Evolutionary conservation across 2,329 filamentous ascomycete species (phyloP), one percentile per base, ranked within the genome.

Genomic region (Chaetothyriales sp.): DNA sequence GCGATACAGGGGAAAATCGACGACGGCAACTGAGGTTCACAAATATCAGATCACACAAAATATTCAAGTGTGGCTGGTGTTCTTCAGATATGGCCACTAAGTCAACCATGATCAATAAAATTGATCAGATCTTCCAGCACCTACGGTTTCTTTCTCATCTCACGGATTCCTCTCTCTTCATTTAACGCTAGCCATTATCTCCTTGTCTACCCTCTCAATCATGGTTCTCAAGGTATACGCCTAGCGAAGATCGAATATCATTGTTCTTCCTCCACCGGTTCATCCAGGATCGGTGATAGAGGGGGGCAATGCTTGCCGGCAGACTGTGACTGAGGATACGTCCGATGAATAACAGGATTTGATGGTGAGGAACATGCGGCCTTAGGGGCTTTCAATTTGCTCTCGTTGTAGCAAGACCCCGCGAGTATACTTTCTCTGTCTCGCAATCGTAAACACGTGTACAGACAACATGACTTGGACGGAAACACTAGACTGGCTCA

Each of bases 201-300:
- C 85, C 86, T 82, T 82, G 80, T 83, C 77, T 79, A 82, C n/a
- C 80, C 84, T 56, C 63, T 64, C 58, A 57, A 63, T 58, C 62
- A 70, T 74, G 65, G 83, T 87, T 85, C 83, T 81, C 80, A 81
- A 87, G 88, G 83, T 95, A 95, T 82, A 94, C 85, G 81, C 81
- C 78, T 89, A 80, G 88, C 88, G 86, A 77, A 95, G 76, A 95
- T 70, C 63, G 77, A 92, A 71, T 64, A 66, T 62, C 29, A 49
- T 51, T 53, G 50, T 55, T 54, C n/a, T 50, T 68, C 62, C 65
- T 64, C 67, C 73, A 69, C 62, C 66, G 65, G 67, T 67, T 77
- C 72, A 78, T 70, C 65, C 68, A 61, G 49, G 25, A 47, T 57
- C 58, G 62, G 56, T 50, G 58, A 58, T 51, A 56, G 37, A 43